Base-by-base conservation (phyloP, 306 rosid species). In the Ammopiptanthus mongolicus region DNA sequence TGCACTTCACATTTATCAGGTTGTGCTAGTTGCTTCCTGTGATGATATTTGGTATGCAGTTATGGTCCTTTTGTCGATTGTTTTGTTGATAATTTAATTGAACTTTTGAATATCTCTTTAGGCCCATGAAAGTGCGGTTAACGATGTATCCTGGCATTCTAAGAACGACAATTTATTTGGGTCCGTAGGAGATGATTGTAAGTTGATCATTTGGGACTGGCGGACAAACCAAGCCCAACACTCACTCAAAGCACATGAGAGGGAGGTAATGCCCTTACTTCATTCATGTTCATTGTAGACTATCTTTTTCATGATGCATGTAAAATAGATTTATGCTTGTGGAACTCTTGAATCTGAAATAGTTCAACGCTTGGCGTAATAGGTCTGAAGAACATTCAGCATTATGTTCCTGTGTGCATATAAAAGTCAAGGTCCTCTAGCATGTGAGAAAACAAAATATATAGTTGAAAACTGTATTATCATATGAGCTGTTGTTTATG, bases 141-240 rank as follows among this genome's bases (percentile, higher is more conserved):
- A 87, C 42, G 98, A 92, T 80, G 97, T 92, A 34, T 88, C 96
- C 0, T 95, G 99, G 99, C 87, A 88, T 80, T 48, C 57, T 65
- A 89, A 83, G 91, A 74, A 92, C 21, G 91, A 87, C 65, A 82
- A 86, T 81, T 47, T 90, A 34, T 95, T 95, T 80, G 97, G 97
- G 21, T 95, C 99, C 0, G 91, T 76, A 14, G 99, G 97, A n/a
- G 99, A 95, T 80, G 99, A 95, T 58, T 76, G 90, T 59, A 83
- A 71, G n/a, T 58, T 95, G 86, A 68, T 92, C 65, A 84, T 95
- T 55, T 95, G 99, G 99, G 98, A 92, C 85, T 78, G 90, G 84
- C 86, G 96, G 57, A 83, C 97, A 14, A 85, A 88, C 84, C 72
- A 85, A 65, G 74, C 90, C 62, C 93, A 86, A 28, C 85, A 95